Evolutionary conservation across 352 stramenopile genomes (phyloP).

Genomic region (Globisporangium mamillatum): DNA sequence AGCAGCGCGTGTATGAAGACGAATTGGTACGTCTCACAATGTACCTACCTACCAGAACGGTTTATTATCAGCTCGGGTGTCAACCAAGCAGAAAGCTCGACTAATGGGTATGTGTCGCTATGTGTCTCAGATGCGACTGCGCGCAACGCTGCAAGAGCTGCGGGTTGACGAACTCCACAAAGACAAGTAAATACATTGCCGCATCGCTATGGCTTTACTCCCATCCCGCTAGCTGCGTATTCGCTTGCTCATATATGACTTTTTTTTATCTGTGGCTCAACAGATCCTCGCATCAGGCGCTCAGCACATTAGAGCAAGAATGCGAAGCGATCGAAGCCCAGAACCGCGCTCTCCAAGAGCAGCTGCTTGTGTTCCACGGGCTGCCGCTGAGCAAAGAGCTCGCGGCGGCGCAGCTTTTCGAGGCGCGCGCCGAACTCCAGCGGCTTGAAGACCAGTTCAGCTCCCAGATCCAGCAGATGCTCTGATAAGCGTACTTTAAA

Average conservation of each 20-base stretch:
- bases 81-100: neutral
- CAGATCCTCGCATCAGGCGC: slow-evolving; percentile 35
- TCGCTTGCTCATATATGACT: neutral
- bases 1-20: slow-evolving; percentile 24
- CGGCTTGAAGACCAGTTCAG: slow-evolving; percentile 50
- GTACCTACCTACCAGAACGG: neutral
- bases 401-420: slow-evolving; percentile 29
- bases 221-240: too few species aligned
- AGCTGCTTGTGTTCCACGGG: slow-evolving; percentile 35
- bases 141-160: slow-evolving; percentile 21
- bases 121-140: slow-evolving; percentile 19
- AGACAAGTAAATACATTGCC: slow-evolving; percentile 20
- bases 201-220: neutral
- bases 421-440: slow-evolving; percentile 33
- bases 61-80: neutral
- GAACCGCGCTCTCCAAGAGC: slow-evolving; percentile 26
- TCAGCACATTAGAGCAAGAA: slow-evolving; percentile 29
- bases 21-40: slow-evolving; percentile 28
- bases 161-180: slow-evolving; percentile 17
- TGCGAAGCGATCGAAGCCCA: slow-evolving; percentile 30
- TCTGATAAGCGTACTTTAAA: slow-evolving; percentile 16
- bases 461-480: slow-evolving; percentile 44
- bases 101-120: neutral
- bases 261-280: neutral
- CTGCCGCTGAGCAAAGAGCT: slow-evolving; percentile 37